Evolutionary conservation across 2,329 filamentous ascomycete species (phyloP).

Genomic region (Blastomyces parvus): DNA sequence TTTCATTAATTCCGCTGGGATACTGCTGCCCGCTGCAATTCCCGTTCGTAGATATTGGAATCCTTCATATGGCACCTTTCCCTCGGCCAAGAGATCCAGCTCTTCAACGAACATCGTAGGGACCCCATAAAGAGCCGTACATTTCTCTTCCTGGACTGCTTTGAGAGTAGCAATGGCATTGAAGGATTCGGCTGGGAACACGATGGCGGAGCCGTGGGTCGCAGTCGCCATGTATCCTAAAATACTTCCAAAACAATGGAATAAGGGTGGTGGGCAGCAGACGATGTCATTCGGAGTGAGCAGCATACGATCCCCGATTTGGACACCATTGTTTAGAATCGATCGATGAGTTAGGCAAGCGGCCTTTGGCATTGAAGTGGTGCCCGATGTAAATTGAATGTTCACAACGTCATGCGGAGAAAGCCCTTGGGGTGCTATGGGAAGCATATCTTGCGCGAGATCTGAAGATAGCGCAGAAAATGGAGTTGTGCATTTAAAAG

Average conservation of each 20-base stretch:
- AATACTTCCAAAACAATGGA: slow-evolving; percentile 76
- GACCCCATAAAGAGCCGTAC: slow-evolving; percentile 73
- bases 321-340: slow-evolving; percentile 86
- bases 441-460: slow-evolving; percentile 31
- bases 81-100: slow-evolving; percentile 61
- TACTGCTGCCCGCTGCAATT: slow-evolving; percentile 78
- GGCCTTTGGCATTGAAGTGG: slow-evolving; percentile 81
- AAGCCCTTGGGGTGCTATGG: slow-evolving; percentile 38
- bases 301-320: slow-evolving; percentile 78
- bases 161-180: slow-evolving; percentile 63
- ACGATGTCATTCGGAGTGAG: slow-evolving; percentile 62
- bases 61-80: slow-evolving; percentile 40
- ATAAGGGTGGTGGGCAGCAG: slow-evolving; percentile 51
- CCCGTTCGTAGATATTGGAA: slow-evolving; percentile 69
- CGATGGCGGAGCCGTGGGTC: slow-evolving; percentile 67
- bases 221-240: slow-evolving; percentile 95
- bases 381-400: slow-evolving; percentile 96
- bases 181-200: slow-evolving; percentile 82
- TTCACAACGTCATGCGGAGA: slow-evolving; percentile 70
- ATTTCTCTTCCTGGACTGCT: slow-evolving; percentile 53
- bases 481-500: slow-evolving; percentile 36
- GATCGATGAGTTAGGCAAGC: slow-evolving; percentile 75
- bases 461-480: slow-evolving; percentile 40
- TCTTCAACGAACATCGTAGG: slow-evolving; percentile 92
- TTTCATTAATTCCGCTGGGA: slow-evolving; percentile 64